A percentile compares a stretch with the other conserved stretches of the same genome.
These are phyloP conservation scores for Bryum argenteum DNA, from an alignment of 225 moss, liverwort and hornwort genomes.

Conservation along the genomic window DNA sequence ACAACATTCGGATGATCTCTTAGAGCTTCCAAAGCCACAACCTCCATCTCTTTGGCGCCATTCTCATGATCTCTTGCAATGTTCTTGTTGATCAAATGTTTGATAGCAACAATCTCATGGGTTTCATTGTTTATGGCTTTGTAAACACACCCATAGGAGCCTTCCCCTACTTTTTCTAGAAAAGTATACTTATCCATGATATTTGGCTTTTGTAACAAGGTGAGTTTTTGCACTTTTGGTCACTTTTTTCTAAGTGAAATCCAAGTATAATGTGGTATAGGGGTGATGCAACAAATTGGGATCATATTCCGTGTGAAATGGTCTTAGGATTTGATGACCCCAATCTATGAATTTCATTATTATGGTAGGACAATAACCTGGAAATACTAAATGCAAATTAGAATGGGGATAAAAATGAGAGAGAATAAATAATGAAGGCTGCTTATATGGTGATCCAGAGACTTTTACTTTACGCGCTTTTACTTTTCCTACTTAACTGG, in stretches of 20 bases:
- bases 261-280: not conserved
- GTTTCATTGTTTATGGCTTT: conserved; percentile 19
- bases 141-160: conserved; percentile 30
- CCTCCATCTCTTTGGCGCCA: not conserved
- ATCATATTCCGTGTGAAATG: not conserved
- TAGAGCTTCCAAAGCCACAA: conserved; percentile 17
- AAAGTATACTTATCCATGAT: conserved; percentile 14
- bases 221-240: not conserved
- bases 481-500: too few relatives aligned
- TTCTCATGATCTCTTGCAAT: not conserved
- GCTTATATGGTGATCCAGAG: too few relatives aligned
- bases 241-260: too few relatives aligned
- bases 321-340: not conserved
- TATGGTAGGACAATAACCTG: not conserved
- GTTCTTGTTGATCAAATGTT: conserved; percentile 22
- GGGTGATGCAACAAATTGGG: not conserved
- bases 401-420: too few relatives aligned
- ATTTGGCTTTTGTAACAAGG: too few relatives aligned
- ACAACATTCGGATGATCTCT: conserved; percentile 37
- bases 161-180: conserved; percentile 22
- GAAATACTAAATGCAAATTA: too few relatives aligned
- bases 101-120: conserved; percentile 30
- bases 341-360: not conserved
- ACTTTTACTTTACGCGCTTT: too few relatives aligned
- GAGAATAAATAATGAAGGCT: too few relatives aligned